Evolutionary conservation across 2,329 filamentous ascomycete genomes (phyloP), one percentile per base, ranked within the genome.

Genomic region (Sclerotiophoma versabilis): DNA sequence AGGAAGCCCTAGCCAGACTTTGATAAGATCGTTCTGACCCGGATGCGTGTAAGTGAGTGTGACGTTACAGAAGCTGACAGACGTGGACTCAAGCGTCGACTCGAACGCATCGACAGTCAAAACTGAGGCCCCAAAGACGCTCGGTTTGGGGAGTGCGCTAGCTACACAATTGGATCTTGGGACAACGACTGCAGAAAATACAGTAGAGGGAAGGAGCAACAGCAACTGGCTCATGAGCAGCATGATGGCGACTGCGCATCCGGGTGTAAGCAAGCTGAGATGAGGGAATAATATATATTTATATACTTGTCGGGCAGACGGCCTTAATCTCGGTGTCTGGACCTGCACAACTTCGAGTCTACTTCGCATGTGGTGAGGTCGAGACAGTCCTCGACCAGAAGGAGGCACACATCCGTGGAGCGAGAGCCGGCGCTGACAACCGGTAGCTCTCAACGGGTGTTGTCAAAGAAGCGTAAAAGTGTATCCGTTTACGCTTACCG

Each of bases 1-100:
- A 33, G 43, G 32, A 14, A 64, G 46, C 1, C 57, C 58, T 4
- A 66, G 47, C 59, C 58, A 64, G n/a, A 61, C 49, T 23, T 50
- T 53, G 30, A 66, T 50, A 2, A 43, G 38, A 19, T 68, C 65
- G 20, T 61, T 54, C n/a, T 57, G 41, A 2, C 63, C 60, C 2
- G 51, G 49, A 25, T 67, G 64, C 1, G 60, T 62, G 22, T 61
- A 54, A 5, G 54, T 57, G n/a, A 69, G 23, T 4, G 54, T 65
- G 7, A 66, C 38, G 20, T 66, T 62, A 47, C 64, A 69, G 39
- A 62, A 66, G 20, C n/a, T 30, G 14, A 22, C 34, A 5, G 39
- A 20, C 0, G 45, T 45, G 3, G 34, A 45, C 1, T 44, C 32
- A 15, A 54, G 33, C 7, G 36, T 51, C 15, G 53, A 46, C 2